Conservation (phyloP, 371 early-diverging fungal genomes). For the Lichtheimia corymbifera region DNA sequence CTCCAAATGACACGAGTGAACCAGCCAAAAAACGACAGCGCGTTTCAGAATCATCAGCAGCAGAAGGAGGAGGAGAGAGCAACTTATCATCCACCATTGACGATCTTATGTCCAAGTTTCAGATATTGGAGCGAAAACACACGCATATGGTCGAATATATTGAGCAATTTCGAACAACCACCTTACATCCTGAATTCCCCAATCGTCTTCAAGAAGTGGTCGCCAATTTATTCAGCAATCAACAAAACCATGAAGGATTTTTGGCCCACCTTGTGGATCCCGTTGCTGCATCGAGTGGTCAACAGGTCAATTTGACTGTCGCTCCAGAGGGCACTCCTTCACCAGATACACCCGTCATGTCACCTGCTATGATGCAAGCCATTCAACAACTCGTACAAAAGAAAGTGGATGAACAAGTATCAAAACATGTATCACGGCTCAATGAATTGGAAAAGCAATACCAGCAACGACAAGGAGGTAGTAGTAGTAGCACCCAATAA, state of each 20-base stretch:
- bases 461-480: too few relatives aligned
- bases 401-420: neutral
- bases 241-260: slow-evolving; percentile 14
- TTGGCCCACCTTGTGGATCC: slow-evolving; percentile 19
- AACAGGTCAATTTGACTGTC: neutral
- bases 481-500: too few relatives aligned
- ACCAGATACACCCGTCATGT: neutral
- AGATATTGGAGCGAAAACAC: slow-evolving; percentile 9
- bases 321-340: neutral
- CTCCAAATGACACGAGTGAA: neutral
- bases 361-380: slow-evolving; percentile 14
- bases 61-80: too few relatives aligned
- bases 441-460: too few relatives aligned
- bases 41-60: too few relatives aligned
- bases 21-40: neutral
- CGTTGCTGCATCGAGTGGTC: slow-evolving; percentile 7
- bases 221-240: neutral
- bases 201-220: slow-evolving; percentile 6
- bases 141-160: slow-evolving; percentile 13
- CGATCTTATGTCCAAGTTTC: neutral
- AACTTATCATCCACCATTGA: neutral
- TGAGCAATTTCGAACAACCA: slow-evolving; percentile 14
- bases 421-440: neutral
- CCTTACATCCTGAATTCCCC: slow-evolving; percentile 16
- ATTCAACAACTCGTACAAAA: slow-evolving; percentile 8